phyloP scores from a whole-genome alignment of 73 alveolate genomes.

The Paramecium sexaurelia region DNA sequence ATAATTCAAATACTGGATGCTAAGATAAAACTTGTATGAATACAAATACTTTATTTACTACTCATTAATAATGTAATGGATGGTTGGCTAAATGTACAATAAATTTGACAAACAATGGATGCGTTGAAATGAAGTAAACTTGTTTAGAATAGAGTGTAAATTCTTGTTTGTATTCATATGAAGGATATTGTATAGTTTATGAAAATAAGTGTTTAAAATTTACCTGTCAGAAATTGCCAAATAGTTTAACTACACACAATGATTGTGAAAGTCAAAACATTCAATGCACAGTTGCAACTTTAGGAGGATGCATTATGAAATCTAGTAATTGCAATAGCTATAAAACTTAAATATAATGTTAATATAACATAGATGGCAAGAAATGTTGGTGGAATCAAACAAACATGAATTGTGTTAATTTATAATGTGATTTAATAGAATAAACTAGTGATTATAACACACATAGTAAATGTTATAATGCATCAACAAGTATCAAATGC shows the following conservation, averaged over 20 bases:
- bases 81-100: not conserved
- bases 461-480: constrained; percentile 6
- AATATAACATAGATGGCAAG: not conserved
- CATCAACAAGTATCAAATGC: not conserved
- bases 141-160: not conserved
- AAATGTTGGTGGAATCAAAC: not conserved
- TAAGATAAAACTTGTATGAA: not conserved
- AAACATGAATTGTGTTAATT: not conserved
- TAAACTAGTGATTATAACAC: not conserved
- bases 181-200: not conserved
- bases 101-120: not conserved
- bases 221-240: not conserved
- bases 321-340: not conserved
- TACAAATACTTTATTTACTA: not conserved
- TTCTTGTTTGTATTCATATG: not conserved
- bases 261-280: not conserved
- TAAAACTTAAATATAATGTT: not conserved
- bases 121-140: not conserved
- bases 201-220: not conserved
- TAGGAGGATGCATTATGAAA: not conserved
- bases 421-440: not conserved
- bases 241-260: not conserved
- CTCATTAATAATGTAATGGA: not conserved
- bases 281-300: constrained; percentile 18
- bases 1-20: not conserved